Base-by-base conservation (phyloP, 2,329 filamentous ascomycete species). In the Corynespora cassiicola region DNA sequence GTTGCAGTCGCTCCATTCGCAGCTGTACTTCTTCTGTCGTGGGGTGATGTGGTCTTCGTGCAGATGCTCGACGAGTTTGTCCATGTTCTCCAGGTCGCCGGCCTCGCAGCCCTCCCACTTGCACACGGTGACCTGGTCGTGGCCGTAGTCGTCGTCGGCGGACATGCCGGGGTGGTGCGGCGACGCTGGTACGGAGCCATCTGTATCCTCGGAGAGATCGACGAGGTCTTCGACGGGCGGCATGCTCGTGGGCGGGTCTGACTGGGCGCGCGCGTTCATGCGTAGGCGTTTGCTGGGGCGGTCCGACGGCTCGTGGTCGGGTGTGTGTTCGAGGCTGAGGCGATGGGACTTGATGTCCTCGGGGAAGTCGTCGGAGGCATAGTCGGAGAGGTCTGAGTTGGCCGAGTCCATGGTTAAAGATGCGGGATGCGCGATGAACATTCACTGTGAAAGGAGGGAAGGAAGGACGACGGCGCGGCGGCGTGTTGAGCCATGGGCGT, bases 11-110 rank as follows among this genome's bases (percentile, higher is more conserved):
- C 81, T 83, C 94, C 94, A 99, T 71, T 97, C 92, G 71, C 94
- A 99, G n/a, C 89, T 90, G 67, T 97, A 97, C 69, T 94, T 96
- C 73, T 95, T 96, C 73, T 94, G 88, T 37, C 91, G 83, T 45
- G 85, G 89, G 63, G 94, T 90, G 60, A 97, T 96, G 70, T 99
- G 94, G 42, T 92, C 89, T 61, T 90, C 87, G 70, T 97, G 92
- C 26, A 78, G 70, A 54, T 78, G 75, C 42, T 71, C 64, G 34
- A 78, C 75, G 28, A 78, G 63, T 17, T 72, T 72, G 48, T 78
- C 75, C 66, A 77, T 78, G 52, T 78, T 77, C 20, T 69, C 65
- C 19, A 75, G 57, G 29, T 73, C 68, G 24, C 75, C 75, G 12
- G 67, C 72, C n/a, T 68, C 58, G 54, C 75, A 78, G 40, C 74